Evolutionary conservation across 2,329 filamentous ascomycete species (phyloP).

Genomic region (Aspergillus neotritici): DNA sequence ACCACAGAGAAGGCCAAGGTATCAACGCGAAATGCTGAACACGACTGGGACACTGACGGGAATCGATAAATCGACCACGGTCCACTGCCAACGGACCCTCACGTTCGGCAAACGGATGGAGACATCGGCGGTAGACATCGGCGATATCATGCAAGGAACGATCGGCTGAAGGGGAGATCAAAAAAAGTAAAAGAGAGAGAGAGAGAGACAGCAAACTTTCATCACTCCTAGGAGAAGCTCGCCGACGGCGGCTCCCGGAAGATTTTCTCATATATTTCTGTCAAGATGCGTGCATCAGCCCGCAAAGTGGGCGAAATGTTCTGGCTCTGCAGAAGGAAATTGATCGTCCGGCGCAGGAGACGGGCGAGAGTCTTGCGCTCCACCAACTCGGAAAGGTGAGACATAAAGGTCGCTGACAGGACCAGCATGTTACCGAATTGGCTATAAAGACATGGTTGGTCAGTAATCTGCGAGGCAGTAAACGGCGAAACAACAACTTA

Average conservation of each 20-base stretch:
- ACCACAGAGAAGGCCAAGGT: too few species aligned
- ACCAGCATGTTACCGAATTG: slow-evolving; percentile 97
- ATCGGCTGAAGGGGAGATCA: background rate
- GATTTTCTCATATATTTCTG: slow-evolving; percentile 43
- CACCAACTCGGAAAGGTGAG: slow-evolving; percentile 58
- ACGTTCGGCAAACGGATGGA: too few species aligned
- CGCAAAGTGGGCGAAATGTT: slow-evolving; percentile 69
- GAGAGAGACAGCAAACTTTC: background rate
- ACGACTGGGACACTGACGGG: too few species aligned
- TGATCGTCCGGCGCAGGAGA: slow-evolving; percentile 68
- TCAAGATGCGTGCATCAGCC: slow-evolving; percentile 69
- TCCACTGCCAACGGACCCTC: too few species aligned
- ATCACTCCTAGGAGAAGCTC: slow-evolving; percentile 2
- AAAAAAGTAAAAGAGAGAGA: slow-evolving; percentile 6
- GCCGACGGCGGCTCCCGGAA: slow-evolving; percentile 32
- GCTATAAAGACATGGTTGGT: slow-evolving; percentile 43
- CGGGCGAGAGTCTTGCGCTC: slow-evolving; percentile 49
- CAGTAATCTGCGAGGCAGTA: slow-evolving; percentile 11
- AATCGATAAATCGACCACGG: too few species aligned
- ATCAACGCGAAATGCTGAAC: too few species aligned
- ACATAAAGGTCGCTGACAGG: slow-evolving; percentile 73
- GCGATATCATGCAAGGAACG: too few species aligned
- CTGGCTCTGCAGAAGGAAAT: slow-evolving; percentile 64
- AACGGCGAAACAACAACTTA: slow-evolving; percentile 48
- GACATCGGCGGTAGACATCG: too few species aligned